Percentiles rank a stretch among this genome's conserved stretches.
phyloP scores from a whole-genome alignment of 2,329 filamentous ascomycete genomes.

The Exserohilum rostratum region DNA sequence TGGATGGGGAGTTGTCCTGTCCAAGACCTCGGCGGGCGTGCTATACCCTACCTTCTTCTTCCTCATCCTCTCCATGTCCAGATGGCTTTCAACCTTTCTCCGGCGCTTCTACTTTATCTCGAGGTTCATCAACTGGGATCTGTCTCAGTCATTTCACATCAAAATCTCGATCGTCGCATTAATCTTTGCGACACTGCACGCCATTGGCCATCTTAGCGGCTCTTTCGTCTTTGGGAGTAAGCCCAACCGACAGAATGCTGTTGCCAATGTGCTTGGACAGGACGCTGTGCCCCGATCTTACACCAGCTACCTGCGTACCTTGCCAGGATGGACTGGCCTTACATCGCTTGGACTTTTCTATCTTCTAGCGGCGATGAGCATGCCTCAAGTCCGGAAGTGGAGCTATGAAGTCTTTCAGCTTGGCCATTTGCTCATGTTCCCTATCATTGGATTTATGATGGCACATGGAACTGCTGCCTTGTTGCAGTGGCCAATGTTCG shows the following conservation, averaged over 20 bases:
- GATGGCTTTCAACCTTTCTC: constrained; percentile 61
- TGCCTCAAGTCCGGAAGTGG: constrained; percentile 58
- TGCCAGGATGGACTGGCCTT: constrained; percentile 60
- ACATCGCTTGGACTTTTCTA: constrained; percentile 59
- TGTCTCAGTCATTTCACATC: constrained; percentile 63
- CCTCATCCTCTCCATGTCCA: constrained; percentile 63
- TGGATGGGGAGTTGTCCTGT: constrained; percentile 63
- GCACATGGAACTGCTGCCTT: constrained; percentile 60
- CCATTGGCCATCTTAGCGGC: constrained; percentile 61
- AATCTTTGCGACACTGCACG: constrained; percentile 59
- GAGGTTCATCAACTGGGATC: constrained; percentile 63
- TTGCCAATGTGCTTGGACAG: constrained; percentile 54
- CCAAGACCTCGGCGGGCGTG: constrained; percentile 62
- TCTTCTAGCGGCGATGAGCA: constrained; percentile 55
- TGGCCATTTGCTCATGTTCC: constrained; percentile 64
- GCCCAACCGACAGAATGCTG: constrained; percentile 51
- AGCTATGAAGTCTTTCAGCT: constrained; percentile 65
- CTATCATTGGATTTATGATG: constrained; percentile 62
- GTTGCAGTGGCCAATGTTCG: constrained; percentile 63
- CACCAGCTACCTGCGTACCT: constrained; percentile 53
- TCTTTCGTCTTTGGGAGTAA: constrained; percentile 60
- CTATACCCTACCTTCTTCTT: constrained; percentile 66
- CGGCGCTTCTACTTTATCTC: constrained; percentile 60
- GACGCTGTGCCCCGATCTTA: constrained; percentile 55
- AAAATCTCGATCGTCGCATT: constrained; percentile 60